phyloP scores from a whole-genome alignment of 1,284 basidiomycete genomes.

The Ustilago tritici region DNA sequence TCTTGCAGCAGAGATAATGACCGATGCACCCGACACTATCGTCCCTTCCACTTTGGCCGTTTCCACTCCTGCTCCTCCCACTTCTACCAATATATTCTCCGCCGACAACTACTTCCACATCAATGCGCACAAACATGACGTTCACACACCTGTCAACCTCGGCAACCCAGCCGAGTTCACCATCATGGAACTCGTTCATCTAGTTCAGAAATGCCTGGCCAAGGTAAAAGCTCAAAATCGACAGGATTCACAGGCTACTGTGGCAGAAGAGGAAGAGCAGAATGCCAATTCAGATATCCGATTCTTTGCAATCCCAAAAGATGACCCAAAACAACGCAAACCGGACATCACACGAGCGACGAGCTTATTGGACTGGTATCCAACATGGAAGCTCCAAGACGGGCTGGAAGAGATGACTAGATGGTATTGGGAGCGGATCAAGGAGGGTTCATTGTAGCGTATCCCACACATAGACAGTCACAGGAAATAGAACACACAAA shows the following conservation, averaged over 20 bases:
- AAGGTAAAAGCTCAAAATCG: constrained; percentile 33
- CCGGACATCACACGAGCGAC: constrained; percentile 93
- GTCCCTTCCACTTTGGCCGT: constrained; percentile 22
- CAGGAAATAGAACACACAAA: neutral
- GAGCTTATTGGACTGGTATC: constrained; percentile 87
- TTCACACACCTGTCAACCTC: constrained; percentile 81
- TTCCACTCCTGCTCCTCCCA: constrained; percentile 13
- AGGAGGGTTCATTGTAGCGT: constrained; percentile 39
- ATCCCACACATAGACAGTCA: neutral
- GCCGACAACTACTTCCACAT: constrained; percentile 10
- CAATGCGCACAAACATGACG: constrained; percentile 29
- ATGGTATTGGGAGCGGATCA: constrained; percentile 75
- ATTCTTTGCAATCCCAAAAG: constrained; percentile 70
- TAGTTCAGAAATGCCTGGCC: constrained; percentile 62
- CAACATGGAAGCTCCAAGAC: constrained; percentile 88
- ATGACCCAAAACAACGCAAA: constrained; percentile 92
- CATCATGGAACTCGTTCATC: constrained; percentile 73
- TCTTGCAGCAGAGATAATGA: constrained; percentile 67
- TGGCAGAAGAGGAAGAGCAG: neutral
- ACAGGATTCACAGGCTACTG: constrained; percentile 1
- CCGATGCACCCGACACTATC: constrained; percentile 37
- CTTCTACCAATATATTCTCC: neutral
- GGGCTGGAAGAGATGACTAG: constrained; percentile 93
- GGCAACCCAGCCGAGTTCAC: constrained; percentile 94
- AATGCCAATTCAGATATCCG: constrained; percentile 51